Base-by-base conservation (phyloP, 352 stramenopile species). In the Pythium biforme region DNA sequence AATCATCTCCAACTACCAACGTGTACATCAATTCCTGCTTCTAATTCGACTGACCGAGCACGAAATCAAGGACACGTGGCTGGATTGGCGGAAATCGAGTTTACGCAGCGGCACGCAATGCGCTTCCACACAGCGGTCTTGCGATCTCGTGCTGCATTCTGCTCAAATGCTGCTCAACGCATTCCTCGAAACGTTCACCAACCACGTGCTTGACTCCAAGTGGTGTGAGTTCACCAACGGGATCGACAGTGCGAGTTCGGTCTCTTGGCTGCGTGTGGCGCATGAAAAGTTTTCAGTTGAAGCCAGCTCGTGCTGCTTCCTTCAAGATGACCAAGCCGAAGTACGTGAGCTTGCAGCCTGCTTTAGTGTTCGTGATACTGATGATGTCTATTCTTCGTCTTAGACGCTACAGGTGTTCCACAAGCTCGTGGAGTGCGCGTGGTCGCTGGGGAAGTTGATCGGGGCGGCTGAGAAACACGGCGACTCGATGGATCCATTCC, bases 51-150 rank as follows among this genome's bases (percentile, higher is more conserved):
- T 92, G 7, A 66, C 59, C 19, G 69, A 80, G 26, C 70, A 88
- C 3, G 77, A 85, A 53, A 60, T 85, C 17, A 72, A 76, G 49
- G 85, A 81, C 26, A 59, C 45, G 15, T 66, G 57, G 52, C 29
- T 68, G 0, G 19, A 26, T 15, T 68, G 52, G 56, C 61, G 58
- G 6, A 70, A 70, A 55, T 68, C 61, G 5, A 46, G 19, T 20
- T 26, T 52, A 1, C 55, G 49, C 3, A 11, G 48, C 23, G 15
- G 5, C 3, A 57, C 49, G 3, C 58, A 46, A 37, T 20, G 31
- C 15, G 22, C 20, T 23, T 49, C 55, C 8, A 41, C 25, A 19
- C 61, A 33, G 9, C 60, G 61, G 14, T 7, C 29, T 0, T 73
- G 66, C 22, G 66, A 73, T 40, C 25, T 66, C 26, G 33, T 68